Base-by-base conservation (phyloP, 163 green algal genomes). In the Scenedesmus sp. region DNA sequence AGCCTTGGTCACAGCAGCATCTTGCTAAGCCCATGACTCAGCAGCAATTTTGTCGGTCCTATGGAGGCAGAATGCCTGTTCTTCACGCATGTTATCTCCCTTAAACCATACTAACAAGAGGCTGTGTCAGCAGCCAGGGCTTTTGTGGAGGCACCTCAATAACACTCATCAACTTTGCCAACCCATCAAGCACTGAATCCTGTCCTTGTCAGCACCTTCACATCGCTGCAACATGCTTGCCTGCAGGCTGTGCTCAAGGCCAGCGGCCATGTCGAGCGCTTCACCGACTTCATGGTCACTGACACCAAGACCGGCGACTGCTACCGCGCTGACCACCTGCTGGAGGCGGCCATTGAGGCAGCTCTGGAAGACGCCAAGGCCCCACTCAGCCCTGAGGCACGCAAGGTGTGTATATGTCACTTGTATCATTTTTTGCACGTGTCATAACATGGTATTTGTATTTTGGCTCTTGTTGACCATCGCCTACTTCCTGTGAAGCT, bases 201-300 rank as follows among this genome's bases (percentile, higher is more conserved):
- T n/a, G n/a, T n/a, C n/a, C n/a, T n/a, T n/a, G n/a, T n/a, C n/a
- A n/a, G n/a, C n/a, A n/a, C n/a, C n/a, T n/a, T 68, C 46, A 56
- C 10, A 35, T 22, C 30, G 37, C 0, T 40, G 30, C 6, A 2
- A 33, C 24, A 9, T 76, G 65, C 24, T 76, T 18, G 6, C 5
- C 65, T 40, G 65, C 65, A 76, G 65, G 89, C 96, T 22, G 98
- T 99, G 85, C 95, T 99, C 40, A 97, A 98, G 91, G 96, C 97
- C 15, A 96, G 92, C 26, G 97, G 97, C 49, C 94, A 96, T 61
- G 98, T 99, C 72, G 98, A 99, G 15, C 95, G 97, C 88, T 99
- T 99, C 96, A 99, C 97, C 0, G 98, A 99, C 94, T 98, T 99
- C 92, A 99, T 99, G 97, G 98, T 99, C 5, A 99, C 96, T 46